Conservation (phyloP, 2,329 filamentous ascomycete genomes). For the Trichoderma gracile region DNA sequence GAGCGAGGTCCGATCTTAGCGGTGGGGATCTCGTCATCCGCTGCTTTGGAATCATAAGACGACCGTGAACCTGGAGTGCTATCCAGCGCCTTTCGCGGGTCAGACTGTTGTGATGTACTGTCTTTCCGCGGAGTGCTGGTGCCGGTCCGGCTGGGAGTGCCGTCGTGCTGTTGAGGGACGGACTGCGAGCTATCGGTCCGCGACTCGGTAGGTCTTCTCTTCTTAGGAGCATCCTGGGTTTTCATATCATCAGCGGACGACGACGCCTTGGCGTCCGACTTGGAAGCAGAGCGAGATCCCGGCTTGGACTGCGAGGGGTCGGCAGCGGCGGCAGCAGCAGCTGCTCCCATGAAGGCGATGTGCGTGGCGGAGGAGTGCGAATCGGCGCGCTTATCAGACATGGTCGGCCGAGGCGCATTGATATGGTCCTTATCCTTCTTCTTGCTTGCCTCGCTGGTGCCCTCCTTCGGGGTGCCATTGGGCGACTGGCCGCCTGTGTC, state of each 20-base stretch:
- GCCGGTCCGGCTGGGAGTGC: constrained; percentile 38
- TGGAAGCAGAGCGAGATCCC: constrained; percentile 51
- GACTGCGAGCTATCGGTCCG: constrained; percentile 48
- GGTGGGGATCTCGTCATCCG: constrained; percentile 53
- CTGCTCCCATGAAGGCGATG: constrained; percentile 85
- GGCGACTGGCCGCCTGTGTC: constrained; percentile 64
- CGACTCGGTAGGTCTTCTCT: constrained; percentile 49
- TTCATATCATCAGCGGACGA: constrained; percentile 60
- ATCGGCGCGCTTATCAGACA: constrained; percentile 49
- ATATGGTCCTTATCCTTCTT: constrained; percentile 64
- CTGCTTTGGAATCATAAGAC: constrained; percentile 59
- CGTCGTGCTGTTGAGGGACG: constrained; percentile 42
- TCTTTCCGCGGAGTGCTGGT: constrained; percentile 38
- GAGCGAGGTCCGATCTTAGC: constrained; percentile 44
- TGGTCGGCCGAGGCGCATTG: constrained; percentile 44
- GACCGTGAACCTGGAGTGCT: constrained; percentile 47
- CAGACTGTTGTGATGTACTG: constrained; percentile 27
- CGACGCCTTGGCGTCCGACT: constrained; percentile 38
- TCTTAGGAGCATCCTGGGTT: constrained; percentile 77
- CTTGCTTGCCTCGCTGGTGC: constrained; percentile 42
- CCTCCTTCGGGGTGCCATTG: constrained; percentile 55
- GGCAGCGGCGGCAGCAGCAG: constrained; percentile 32
- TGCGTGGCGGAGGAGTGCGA: constrained; percentile 71
- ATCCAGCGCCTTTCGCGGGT: constrained; percentile 42
- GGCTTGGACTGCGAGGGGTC: constrained; percentile 55